Evolutionary conservation across 1,139 yeast species (phyloP).

Genomic region (Zygosaccharomyces sapae): DNA sequence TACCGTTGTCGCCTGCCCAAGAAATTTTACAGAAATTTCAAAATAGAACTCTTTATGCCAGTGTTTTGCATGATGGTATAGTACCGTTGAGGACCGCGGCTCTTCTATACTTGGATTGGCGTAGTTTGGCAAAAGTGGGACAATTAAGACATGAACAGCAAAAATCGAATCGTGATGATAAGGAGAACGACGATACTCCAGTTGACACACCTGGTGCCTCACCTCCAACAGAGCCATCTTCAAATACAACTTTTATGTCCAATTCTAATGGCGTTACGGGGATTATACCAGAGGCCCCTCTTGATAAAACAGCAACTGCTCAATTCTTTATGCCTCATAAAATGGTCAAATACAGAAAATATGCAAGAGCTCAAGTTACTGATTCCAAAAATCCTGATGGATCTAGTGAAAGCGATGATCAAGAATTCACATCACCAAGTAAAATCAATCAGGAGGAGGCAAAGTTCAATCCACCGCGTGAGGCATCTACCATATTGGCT

Average conservation of each 20-base stretch:
- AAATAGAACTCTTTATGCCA: slow-evolving; percentile 54
- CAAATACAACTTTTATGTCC: slow-evolving; percentile 3
- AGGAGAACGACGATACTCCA: too few species aligned
- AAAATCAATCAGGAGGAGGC: slow-evolving; percentile 16
- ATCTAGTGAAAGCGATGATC: slow-evolving; percentile 22
- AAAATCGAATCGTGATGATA: slow-evolving; percentile 10
- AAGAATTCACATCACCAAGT: slow-evolving; percentile 16
- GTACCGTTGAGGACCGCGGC: slow-evolving; percentile 60
- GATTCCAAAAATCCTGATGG: slow-evolving; percentile 10
- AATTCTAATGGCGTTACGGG: slow-evolving; percentile 20
- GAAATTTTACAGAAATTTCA: slow-evolving; percentile 45
- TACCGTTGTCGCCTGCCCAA: slow-evolving; percentile 54
- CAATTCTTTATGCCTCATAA: slow-evolving; percentile 30
- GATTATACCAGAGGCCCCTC: slow-evolving; percentile 38
- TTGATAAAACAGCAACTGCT: slow-evolving; percentile 27
- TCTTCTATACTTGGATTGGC: slow-evolving; percentile 54
- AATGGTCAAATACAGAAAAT: slow-evolving; percentile 31
- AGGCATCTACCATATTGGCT: slow-evolving; percentile 52
- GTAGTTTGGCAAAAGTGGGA: slow-evolving; percentile 50
- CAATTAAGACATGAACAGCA: slow-evolving; percentile 40
- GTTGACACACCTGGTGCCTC: slow-evolving; percentile 12
- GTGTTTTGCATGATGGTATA: slow-evolving; percentile 56
- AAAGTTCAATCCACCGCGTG: slow-evolving; percentile 47
- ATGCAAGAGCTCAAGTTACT: slow-evolving; percentile 34
- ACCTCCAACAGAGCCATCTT: slow-evolving; percentile 1